These are phyloP conservation scores for Penicillium sp. DNA, from an alignment of 2,329 filamentous ascomycete species.

Conservation along the genomic window DNA sequence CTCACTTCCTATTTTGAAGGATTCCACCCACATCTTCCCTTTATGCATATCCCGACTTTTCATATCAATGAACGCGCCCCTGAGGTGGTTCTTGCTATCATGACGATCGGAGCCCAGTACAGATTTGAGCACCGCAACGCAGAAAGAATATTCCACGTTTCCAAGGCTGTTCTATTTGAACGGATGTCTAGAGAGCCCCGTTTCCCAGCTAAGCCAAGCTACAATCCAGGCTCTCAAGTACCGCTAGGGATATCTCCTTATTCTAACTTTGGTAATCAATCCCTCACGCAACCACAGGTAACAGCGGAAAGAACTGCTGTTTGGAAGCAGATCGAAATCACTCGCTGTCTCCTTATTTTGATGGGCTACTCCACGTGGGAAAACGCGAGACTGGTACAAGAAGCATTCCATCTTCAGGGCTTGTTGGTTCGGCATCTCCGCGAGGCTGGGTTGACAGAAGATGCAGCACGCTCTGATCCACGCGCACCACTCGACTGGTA, in stretches of 20 bases:
- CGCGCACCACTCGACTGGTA: constrained; percentile 32
- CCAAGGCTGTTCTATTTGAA: constrained; percentile 63
- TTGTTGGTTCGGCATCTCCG: constrained; percentile 33
- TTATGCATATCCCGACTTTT: constrained; percentile 67
- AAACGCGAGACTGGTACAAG: constrained; percentile 31
- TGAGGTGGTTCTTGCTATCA: constrained; percentile 65
- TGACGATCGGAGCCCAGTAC: constrained; percentile 57
- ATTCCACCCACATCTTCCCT: constrained; percentile 60
- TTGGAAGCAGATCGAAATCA: constrained; percentile 30
- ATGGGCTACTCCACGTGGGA: constrained; percentile 38
- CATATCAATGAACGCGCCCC: constrained; percentile 62
- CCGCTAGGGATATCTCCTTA: constrained; percentile 17
- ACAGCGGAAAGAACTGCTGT: constrained; percentile 11
- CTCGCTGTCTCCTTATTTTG: constrained; percentile 30
- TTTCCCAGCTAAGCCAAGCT: constrained; percentile 14
- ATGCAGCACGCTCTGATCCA: constrained; percentile 21
- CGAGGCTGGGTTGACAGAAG: constrained; percentile 30
- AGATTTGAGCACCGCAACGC: constrained; percentile 47
- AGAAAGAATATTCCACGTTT: constrained; percentile 50
- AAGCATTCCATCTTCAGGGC: constrained; percentile 32
- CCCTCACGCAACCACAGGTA: constrained; percentile 13
- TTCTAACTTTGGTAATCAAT: constrained; percentile 11
- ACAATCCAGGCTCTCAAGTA: constrained; percentile 13
- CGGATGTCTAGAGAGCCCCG: constrained; percentile 44
- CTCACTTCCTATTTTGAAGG: constrained; percentile 68